Evolutionary conservation across 805 yeast species (phyloP).

Genomic region (Sungouiozyma intestinalis): DNA sequence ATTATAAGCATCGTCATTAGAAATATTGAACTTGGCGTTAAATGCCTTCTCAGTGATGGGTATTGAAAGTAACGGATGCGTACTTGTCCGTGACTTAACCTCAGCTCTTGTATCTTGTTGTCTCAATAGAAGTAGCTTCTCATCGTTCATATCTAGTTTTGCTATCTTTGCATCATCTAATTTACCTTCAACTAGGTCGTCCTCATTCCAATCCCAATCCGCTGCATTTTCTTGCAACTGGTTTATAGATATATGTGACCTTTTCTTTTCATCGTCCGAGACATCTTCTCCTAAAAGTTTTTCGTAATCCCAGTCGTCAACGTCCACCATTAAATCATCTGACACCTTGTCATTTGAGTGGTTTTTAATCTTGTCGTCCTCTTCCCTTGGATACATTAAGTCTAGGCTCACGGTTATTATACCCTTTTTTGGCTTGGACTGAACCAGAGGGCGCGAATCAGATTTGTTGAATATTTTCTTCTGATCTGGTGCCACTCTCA

Average conservation of each 20-base stretch:
- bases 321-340: slow-evolving; percentile 51
- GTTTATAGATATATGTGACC: slow-evolving; percentile 2
- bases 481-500: slow-evolving; percentile 46
- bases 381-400: slow-evolving; percentile 14
- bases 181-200: slow-evolving; percentile 67
- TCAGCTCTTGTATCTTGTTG: slow-evolving; percentile 5
- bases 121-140: slow-evolving; percentile 54
- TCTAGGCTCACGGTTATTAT: slow-evolving; percentile 14
- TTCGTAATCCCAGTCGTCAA: slow-evolving; percentile 73
- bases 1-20: slow-evolving; percentile 84
- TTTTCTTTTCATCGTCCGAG: neutral
- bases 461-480: slow-evolving; percentile 34
- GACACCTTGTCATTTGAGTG: slow-evolving; percentile 25
- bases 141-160: slow-evolving; percentile 76
- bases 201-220: slow-evolving; percentile 35
- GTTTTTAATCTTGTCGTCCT: slow-evolving; percentile 12
- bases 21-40: slow-evolving; percentile 60
- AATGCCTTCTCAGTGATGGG: slow-evolving; percentile 48
- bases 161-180: slow-evolving; percentile 23
- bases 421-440: slow-evolving; percentile 10
- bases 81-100: neutral
- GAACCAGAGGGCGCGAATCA: slow-evolving; percentile 1
- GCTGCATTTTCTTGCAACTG: slow-evolving; percentile 20
- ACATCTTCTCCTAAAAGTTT: slow-evolving; percentile 33
- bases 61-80: slow-evolving; percentile 2